Conservation (phyloP, 2,329 filamentous ascomycete genomes). For the Didymella glomerata region DNA sequence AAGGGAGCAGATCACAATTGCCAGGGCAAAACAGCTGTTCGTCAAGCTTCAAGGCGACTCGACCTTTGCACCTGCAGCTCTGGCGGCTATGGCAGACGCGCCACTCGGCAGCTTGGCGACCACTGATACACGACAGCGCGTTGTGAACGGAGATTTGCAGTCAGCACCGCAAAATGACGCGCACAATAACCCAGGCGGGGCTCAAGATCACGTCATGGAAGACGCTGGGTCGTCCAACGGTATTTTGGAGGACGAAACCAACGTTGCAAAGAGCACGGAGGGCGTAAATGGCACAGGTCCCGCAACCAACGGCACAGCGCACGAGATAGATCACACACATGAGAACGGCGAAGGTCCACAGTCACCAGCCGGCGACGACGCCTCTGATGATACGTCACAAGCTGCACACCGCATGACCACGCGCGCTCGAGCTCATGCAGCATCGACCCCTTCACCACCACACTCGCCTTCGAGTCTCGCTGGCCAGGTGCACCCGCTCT, state of each 20-base stretch:
- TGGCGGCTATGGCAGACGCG: slow-evolving; percentile 57
- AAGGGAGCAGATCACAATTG: slow-evolving; percentile 76
- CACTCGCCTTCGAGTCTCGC: slow-evolving; percentile 59
- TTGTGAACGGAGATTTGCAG: slow-evolving; percentile 22
- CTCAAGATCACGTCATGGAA: slow-evolving; percentile 42
- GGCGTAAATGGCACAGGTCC: slow-evolving; percentile 30
- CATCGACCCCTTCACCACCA: slow-evolving; percentile 50
- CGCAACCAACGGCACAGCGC: slow-evolving; percentile 35
- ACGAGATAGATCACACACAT: slow-evolving; percentile 26
- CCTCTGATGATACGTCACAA: slow-evolving; percentile 54
- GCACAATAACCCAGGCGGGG: slow-evolving; percentile 25
- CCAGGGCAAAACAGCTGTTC: slow-evolving; percentile 77
- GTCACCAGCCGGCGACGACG: slow-evolving; percentile 47
- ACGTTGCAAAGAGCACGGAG: slow-evolving; percentile 19
- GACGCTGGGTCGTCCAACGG: slow-evolving; percentile 35
- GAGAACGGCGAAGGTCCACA: slow-evolving; percentile 37
- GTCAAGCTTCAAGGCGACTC: slow-evolving; percentile 79
- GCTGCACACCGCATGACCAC: slow-evolving; percentile 64
- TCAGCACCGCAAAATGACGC: slow-evolving; percentile 22
- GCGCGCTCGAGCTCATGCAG: slow-evolving; percentile 60
- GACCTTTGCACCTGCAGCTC: slow-evolving; percentile 67
- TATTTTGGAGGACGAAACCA: slow-evolving; percentile 18
- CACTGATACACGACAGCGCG: slow-evolving; percentile 21
- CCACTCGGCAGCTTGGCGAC: slow-evolving; percentile 31
- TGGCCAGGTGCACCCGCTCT: slow-evolving; percentile 76